Percentiles rank a stretch among this genome's conserved stretches.
Conservation (phyloP, 2,329 filamentous ascomycete species). For the Aspergillus ibericus region DNA sequence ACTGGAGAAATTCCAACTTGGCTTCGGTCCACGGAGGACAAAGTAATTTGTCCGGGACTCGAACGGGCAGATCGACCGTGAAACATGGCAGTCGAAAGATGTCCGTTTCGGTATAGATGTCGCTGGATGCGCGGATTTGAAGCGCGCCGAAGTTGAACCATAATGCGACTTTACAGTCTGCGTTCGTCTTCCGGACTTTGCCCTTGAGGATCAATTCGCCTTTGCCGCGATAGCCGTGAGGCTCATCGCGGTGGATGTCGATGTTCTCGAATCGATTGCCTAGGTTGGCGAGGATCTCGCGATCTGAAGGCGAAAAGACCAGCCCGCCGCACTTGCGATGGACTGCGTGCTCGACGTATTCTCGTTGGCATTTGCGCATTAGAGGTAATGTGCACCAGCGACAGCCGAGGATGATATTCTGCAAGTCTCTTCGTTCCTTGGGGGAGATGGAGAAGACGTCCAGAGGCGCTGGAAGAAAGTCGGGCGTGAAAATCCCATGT, state of each 20-base stretch:
- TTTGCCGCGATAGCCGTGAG: slow-evolving; percentile 28
- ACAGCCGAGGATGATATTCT: slow-evolving; percentile 38
- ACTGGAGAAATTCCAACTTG: slow-evolving; percentile 40
- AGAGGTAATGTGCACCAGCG: slow-evolving; percentile 44
- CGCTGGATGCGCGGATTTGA: slow-evolving; percentile 31
- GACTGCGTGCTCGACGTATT: slow-evolving; percentile 39
- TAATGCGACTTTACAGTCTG: slow-evolving; percentile 33
- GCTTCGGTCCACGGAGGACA: slow-evolving; percentile 38
- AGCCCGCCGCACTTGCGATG: slow-evolving; percentile 30
- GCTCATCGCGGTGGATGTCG: slow-evolving; percentile 24
- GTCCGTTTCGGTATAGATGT: slow-evolving; percentile 32
- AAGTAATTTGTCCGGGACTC: slow-evolving; percentile 43
- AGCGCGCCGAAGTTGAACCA: slow-evolving; percentile 42
- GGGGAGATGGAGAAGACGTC: slow-evolving; percentile 33
- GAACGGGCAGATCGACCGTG: slow-evolving; percentile 24
- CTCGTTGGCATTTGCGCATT: slow-evolving; percentile 40
- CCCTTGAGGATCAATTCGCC: slow-evolving; percentile 33
- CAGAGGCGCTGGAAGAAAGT: slow-evolving; percentile 41
- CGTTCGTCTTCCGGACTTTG: slow-evolving; percentile 5
- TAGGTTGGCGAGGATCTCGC: slow-evolving; percentile 24
- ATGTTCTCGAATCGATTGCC: slow-evolving; percentile 22
- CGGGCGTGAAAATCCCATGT: slow-evolving; percentile 35
- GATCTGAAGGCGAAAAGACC: slow-evolving; percentile 28
- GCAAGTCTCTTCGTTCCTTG: slow-evolving; percentile 33
- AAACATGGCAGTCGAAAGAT: slow-evolving; percentile 38